phyloP scores from a whole-genome alignment of 768 basidiomycete genomes.

The Termitomyces sp. region DNA sequence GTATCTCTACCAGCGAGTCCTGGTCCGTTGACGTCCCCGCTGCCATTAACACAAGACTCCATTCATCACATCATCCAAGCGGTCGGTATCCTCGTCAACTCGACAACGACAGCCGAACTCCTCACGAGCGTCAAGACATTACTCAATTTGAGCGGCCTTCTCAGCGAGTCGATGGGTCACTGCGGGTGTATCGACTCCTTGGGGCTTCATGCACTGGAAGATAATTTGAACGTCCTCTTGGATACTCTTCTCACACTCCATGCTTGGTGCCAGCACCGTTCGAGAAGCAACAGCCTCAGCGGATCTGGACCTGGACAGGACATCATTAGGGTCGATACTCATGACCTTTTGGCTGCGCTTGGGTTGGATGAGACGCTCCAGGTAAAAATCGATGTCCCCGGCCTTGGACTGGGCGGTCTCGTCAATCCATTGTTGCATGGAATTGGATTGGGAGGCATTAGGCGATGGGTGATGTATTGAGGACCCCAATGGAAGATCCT shows the following conservation, averaged over 20 bases:
- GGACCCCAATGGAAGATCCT: background rate
- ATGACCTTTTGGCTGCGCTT: conserved; percentile 12
- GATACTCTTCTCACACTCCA: conserved; percentile 10
- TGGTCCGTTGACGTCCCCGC: background rate
- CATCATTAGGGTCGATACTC: conserved; percentile 11
- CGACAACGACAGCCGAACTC: conserved; percentile 5
- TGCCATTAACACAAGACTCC: conserved; percentile 2
- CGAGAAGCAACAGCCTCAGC: background rate
- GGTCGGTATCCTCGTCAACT: conserved; percentile 9
- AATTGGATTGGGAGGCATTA: conserved; percentile 9
- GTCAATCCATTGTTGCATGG: conserved; percentile 8
- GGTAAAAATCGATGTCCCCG: conserved; percentile 8
- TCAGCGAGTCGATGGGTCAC: conserved; percentile 5
- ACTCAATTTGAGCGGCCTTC: background rate
- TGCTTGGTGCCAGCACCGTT: conserved; percentile 6
- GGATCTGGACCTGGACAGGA: background rate
- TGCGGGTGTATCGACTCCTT: conserved; percentile 9
- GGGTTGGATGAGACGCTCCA: conserved; percentile 5
- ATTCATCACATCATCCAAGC: conserved; percentile 11
- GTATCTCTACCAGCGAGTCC: background rate
- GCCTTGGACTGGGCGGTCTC: conserved; percentile 5
- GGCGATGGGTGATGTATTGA: conserved; percentile 7
- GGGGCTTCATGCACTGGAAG: conserved; percentile 7
- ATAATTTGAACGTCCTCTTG: conserved; percentile 7
- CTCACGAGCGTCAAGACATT: conserved; percentile 6